These are phyloP conservation scores for Neurospora cerealis DNA, from an alignment of 495 filamentous ascomycete genomes.

Conservation along the genomic window DNA sequence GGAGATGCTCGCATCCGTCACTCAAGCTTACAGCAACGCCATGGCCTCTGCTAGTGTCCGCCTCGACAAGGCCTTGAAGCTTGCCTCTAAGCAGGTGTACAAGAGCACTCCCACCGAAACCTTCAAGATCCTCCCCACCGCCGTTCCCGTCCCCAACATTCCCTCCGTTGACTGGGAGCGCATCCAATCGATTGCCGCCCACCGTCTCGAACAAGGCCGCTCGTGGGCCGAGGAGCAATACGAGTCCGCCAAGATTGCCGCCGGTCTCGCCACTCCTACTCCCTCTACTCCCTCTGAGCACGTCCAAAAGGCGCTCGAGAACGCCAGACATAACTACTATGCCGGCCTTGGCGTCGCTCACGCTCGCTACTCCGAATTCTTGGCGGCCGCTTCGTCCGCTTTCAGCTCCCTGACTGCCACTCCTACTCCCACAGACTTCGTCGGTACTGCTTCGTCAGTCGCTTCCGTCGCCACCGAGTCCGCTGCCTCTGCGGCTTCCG, in stretches of 20 bases:
- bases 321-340: slow-evolving; percentile 64
- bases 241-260: slow-evolving; percentile 45
- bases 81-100: slow-evolving; percentile 35
- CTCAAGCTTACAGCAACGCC: slow-evolving; percentile 57
- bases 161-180: slow-evolving; percentile 30
- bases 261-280: slow-evolving; percentile 41
- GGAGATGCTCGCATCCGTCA: slow-evolving; percentile 55
- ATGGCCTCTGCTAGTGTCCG: slow-evolving; percentile 50
- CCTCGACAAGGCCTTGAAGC: slow-evolving; percentile 38
- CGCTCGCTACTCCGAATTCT: slow-evolving; percentile 63
- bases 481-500: slow-evolving; percentile 21
- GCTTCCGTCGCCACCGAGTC: slow-evolving; percentile 21
- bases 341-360: slow-evolving; percentile 68
- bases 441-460: slow-evolving; percentile 30
- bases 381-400: slow-evolving; percentile 55
- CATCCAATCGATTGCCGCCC: slow-evolving; percentile 49
- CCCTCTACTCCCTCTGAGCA: slow-evolving; percentile 37
- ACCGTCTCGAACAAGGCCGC: slow-evolving; percentile 53
- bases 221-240: slow-evolving; percentile 57
- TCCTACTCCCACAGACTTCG: slow-evolving; percentile 37
- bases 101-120: slow-evolving; percentile 33
- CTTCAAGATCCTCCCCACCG: slow-evolving; percentile 20
- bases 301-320: slow-evolving; percentile 45
- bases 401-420: slow-evolving; percentile 41
- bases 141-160: slow-evolving; percentile 8